Conservation (phyloP, 306 rosid genomes). For the Morella rubra region DNA sequence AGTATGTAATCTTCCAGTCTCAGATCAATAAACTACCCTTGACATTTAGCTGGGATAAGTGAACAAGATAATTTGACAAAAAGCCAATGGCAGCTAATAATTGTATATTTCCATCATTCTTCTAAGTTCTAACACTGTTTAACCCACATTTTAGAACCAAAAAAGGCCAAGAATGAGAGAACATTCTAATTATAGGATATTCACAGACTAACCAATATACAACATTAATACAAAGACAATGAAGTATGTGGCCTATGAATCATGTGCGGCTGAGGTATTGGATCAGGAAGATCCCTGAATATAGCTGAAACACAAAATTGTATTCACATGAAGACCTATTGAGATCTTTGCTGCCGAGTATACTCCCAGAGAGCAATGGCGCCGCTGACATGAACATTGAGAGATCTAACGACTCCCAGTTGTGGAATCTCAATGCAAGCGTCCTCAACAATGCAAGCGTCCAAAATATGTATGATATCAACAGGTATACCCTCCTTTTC, state of each 20-base stretch:
- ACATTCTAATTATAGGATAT: neutral
- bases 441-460: constrained; percentile 85
- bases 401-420: constrained; percentile 92
- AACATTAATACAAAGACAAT: neutral
- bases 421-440: constrained; percentile 93
- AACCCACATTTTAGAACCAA: neutral
- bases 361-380: constrained; percentile 98
- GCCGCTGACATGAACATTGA: constrained; percentile 95
- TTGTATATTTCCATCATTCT: neutral
- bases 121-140: neutral
- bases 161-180: neutral
- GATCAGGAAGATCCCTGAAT: constrained; percentile 7
- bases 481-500: constrained; percentile 97
- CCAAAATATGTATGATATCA: constrained; percentile 83
- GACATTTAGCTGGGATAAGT: neutral
- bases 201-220: neutral
- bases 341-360: constrained; percentile 84
- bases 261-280: neutral
- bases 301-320: neutral
- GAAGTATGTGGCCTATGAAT: neutral
- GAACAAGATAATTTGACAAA: neutral
- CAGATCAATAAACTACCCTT: neutral
- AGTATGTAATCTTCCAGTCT: too few relatives aligned
- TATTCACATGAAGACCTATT: constrained; percentile 30
- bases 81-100: neutral